Evolutionary conservation across 2,329 filamentous ascomycete species (phyloP), one percentile per base, ranked within the genome.

Genomic region (Trichophaea hybrida): DNA sequence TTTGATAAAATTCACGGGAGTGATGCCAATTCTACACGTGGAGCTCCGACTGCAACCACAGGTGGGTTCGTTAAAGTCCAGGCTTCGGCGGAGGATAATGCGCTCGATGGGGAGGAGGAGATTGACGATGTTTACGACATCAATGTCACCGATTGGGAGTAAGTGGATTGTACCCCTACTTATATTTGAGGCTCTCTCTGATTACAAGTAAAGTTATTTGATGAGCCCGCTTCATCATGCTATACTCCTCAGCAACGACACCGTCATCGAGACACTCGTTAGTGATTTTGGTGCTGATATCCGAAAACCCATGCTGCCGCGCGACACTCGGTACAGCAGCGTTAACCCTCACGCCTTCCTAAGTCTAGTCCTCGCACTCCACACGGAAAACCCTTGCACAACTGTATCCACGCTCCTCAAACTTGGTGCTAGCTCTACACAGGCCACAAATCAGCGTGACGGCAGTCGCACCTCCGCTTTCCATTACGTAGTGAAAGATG

Each of bases 61-160:
- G 84, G 81, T 0, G 90, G 86, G 0, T 88, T 86, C 65, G 78
- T 91, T 65, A 85, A 88, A 56, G 73, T 90, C 61, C 76, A 77
- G 51, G 31, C 2, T 37, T 12, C 8, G 31, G 31, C 17, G 12
- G 50, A 32, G 31, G 50, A 53, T 12, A 37, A 53, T 15, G 46
- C 46, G 12, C 17, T 33, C 12, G 24, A 35, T 51, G 65, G 1
- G 64, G 66, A 10, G 62, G 58, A 81, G 1, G 77, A 84, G 7
- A 84, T 86, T 17, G 86, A 87, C 0, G 87, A 94, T 71, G 79
- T 90, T 56, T 91, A 86, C 70, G 82, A 93, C 65, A 77, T 90
- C 61, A 83, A 94, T 65, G 79, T 85, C 1, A 69, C 86, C n/a
- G 81, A 86, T 1, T 94, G 88, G 88, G 88, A 94, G 67, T 77